Evolutionary conservation across 2,329 filamentous ascomycete species (phyloP).

Genomic region (Pseudogymnoascus sp.): DNA sequence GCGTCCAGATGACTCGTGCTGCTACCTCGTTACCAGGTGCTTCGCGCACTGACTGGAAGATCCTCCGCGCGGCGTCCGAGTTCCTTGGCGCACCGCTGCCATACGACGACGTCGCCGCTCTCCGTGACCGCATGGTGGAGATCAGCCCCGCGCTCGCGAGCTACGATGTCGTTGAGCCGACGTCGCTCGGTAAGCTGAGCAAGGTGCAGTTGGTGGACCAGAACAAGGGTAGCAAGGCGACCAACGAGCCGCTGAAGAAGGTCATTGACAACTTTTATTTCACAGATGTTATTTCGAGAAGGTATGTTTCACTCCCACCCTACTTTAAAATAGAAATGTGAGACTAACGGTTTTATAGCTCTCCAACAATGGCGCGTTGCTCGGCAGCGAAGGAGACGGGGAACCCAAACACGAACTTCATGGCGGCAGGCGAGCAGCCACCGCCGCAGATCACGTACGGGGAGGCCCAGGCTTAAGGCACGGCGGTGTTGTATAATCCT

Average conservation of each 20-base stretch:
- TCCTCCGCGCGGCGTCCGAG: conserved; percentile 85
- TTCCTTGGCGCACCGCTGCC: conserved; percentile 80
- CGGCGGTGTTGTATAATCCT: conserved; percentile 23
- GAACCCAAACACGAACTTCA: conserved; percentile 69
- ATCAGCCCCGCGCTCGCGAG: conserved; percentile 82
- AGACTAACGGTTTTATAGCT: conserved; percentile 43
- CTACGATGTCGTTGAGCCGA: conserved; percentile 86
- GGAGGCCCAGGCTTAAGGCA: conserved; percentile 9
- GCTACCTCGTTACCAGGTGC: conserved; percentile 85
- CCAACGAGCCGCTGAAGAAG: conserved; percentile 67
- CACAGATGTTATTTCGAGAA: conserved; percentile 93
- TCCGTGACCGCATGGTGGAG: conserved; percentile 90
- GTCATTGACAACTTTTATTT: conserved; percentile 96
- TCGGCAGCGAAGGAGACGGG: conserved; percentile 82
- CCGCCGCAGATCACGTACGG: conserved; percentile 27
- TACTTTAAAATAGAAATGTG: conserved; percentile 5
- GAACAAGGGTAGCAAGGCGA: conserved; percentile 79
- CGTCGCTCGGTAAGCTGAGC: conserved; percentile 64
- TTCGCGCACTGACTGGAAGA: conserved; percentile 96
- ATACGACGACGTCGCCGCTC: conserved; percentile 83
- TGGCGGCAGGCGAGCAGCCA: conserved; percentile 52
- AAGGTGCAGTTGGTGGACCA: conserved; percentile 94
- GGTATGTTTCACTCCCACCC: conserved; percentile 45
- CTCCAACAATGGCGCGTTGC: conserved; percentile 96
- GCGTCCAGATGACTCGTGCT: conserved; percentile 85